phyloP scores from a whole-genome alignment of 2,329 filamentous ascomycete species.

The Cladobotryum mycophilum region DNA sequence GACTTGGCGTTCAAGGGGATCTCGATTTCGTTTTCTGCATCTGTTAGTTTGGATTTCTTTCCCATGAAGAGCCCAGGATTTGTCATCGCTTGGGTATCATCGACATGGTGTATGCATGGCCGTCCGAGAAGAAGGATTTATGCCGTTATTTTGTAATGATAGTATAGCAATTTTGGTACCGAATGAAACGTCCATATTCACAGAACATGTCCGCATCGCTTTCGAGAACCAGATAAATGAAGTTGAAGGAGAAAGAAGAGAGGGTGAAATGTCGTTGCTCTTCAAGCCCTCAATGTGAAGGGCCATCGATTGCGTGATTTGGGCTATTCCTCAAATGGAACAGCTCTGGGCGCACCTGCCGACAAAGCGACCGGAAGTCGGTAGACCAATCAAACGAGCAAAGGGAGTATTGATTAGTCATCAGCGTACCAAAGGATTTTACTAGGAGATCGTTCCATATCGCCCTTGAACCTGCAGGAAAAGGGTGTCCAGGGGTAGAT shows the following conservation, averaged over 20 bases:
- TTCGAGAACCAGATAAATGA: conserved; percentile 12
- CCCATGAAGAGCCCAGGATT: background rate
- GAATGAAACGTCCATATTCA: conserved; percentile 16
- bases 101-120: conserved; percentile 2
- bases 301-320: conserved; percentile 28
- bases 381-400: background rate
- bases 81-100: conserved; percentile 6
- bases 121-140: conserved; percentile 1
- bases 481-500: too few relatives aligned
- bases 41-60: conserved; percentile 1
- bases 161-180: conserved; percentile 14
- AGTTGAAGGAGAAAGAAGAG: conserved; percentile 14
- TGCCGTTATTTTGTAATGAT: conserved; percentile 6
- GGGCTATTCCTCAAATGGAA: conserved; percentile 20
- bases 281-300: conserved; percentile 14
- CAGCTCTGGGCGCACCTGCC: background rate
- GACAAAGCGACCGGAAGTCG: background rate
- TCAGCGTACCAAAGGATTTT: background rate
- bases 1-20: conserved; percentile 3
- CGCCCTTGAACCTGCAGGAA: too few relatives aligned
- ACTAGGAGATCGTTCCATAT: too few relatives aligned
- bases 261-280: conserved; percentile 15
- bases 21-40: conserved; percentile 7
- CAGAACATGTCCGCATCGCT: conserved; percentile 1
- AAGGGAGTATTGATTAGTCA: background rate